These are phyloP conservation scores for Epicoccum sorghinum DNA, from an alignment of 2,329 filamentous ascomycete species.

Conservation along the genomic window DNA sequence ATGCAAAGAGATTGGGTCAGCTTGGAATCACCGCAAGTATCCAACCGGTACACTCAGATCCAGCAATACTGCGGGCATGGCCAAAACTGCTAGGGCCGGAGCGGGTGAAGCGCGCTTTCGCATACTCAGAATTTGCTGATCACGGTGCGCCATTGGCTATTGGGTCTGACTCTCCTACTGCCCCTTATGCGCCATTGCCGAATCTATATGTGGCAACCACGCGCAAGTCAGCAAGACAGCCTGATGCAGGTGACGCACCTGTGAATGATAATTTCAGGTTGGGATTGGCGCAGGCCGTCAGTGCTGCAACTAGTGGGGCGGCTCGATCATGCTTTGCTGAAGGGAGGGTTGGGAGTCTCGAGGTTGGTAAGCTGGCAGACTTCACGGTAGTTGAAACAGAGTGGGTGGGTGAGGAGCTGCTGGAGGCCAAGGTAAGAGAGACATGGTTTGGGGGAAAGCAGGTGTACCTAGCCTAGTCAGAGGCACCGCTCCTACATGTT, in stretches of 20 bases:
- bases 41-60: slow-evolving; percentile 90
- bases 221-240: slow-evolving; percentile 60
- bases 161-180: slow-evolving; percentile 66
- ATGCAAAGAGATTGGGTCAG: slow-evolving; percentile 62
- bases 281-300: slow-evolving; percentile 60
- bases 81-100: slow-evolving; percentile 61
- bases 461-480: slow-evolving; percentile 24
- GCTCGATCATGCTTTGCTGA: slow-evolving; percentile 67
- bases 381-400: slow-evolving; percentile 62
- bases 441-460: slow-evolving; percentile 60
- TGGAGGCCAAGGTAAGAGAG: slow-evolving; percentile 55
- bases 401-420: slow-evolving; percentile 55
- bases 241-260: slow-evolving; percentile 43
- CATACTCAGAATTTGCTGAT: slow-evolving; percentile 66
- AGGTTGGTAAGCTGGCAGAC: slow-evolving; percentile 62
- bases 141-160: slow-evolving; percentile 61
- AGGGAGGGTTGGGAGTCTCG: slow-evolving; percentile 58
- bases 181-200: slow-evolving; percentile 59
- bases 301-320: slow-evolving; percentile 61
- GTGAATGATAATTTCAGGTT: slow-evolving; percentile 63
- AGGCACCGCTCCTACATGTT: neutral
- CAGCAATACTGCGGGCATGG: slow-evolving; percentile 67
- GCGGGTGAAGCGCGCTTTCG: slow-evolving; percentile 65
- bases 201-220: slow-evolving; percentile 68
- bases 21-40: slow-evolving; percentile 82